These are phyloP conservation scores for Syzygium syzygioides DNA, from an alignment of 441 rosid genomes.

Conservation along the genomic window DNA sequence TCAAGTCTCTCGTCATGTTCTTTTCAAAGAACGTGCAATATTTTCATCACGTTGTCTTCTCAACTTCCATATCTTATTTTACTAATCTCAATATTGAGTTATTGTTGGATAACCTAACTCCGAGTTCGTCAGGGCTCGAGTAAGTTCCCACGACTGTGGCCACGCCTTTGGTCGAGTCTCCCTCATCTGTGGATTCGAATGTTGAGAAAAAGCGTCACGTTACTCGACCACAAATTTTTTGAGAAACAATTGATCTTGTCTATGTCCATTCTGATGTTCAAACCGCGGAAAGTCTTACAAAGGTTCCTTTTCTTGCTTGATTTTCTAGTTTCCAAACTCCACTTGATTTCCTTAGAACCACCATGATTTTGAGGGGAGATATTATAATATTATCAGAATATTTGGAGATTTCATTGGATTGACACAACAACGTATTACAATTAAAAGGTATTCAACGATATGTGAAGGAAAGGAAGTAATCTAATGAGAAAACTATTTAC, in stretches of 20 bases:
- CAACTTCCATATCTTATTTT: no score
- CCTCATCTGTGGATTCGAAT: rapidly evolving
- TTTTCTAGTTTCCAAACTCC: not conserved
- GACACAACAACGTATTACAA: not conserved
- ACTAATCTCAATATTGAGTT: no score
- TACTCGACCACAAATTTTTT: not conserved
- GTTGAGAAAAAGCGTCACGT: not conserved
- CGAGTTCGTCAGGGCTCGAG: not conserved
- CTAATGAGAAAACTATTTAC: not conserved
- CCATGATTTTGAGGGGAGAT: not conserved
- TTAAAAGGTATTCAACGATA: not conserved
- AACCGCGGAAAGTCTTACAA: not conserved
- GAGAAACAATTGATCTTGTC: not conserved
- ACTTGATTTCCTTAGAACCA: not conserved
- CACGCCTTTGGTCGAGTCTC: rapidly evolving
- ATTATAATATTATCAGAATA: no score
- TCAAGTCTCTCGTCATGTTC: no score
- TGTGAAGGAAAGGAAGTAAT: not conserved
- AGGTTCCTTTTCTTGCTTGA: not conserved
- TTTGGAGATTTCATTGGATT: not conserved
- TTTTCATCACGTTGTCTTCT: no score
- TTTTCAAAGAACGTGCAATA: no score
- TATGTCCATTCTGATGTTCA: not conserved
- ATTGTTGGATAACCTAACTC: no score
- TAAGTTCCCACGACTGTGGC: not conserved